phyloP scores from a whole-genome alignment of 2,329 filamentous ascomycete species.

The Apiospora koreana region DNA sequence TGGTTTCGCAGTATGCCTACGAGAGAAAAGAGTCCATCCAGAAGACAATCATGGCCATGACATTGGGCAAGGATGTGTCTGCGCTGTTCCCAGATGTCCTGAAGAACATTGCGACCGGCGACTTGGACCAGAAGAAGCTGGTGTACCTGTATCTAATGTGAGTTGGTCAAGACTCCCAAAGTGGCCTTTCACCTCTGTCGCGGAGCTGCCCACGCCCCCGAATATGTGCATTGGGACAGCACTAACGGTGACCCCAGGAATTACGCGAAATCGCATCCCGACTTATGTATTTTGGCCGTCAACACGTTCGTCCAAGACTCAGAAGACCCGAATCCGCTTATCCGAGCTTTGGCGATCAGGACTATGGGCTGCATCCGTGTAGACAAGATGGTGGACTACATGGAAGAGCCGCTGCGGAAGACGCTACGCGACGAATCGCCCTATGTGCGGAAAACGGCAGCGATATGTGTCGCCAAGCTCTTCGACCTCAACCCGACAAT shows the following conservation, averaged over 20 bases:
- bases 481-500: conserved; percentile 91
- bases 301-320: conserved; percentile 99
- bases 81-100: conserved; percentile 95
- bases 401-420: conserved; percentile 96
- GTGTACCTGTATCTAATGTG: conserved; percentile 98
- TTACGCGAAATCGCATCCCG: conserved; percentile 98
- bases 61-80: conserved; percentile 96
- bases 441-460: conserved; percentile 97
- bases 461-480: conserved; percentile 95
- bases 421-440: conserved; percentile 96
- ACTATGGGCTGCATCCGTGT: conserved; percentile 99
- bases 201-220: neutral
- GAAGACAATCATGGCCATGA: conserved; percentile 99
- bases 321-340: conserved; percentile 95
- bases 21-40: conserved; percentile 99
- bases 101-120: conserved; percentile 95
- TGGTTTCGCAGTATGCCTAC: conserved; percentile 98
- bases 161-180: conserved; percentile 29
- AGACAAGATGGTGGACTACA: conserved; percentile 99
- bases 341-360: conserved; percentile 90
- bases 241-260: conserved; percentile 62
- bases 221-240: neutral
- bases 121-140: conserved; percentile 98
- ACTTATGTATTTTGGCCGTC: conserved; percentile 96
- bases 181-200: neutral